phyloP scores from a whole-genome alignment of 495 filamentous ascomycete genomes.

The Podospora australis region DNA sequence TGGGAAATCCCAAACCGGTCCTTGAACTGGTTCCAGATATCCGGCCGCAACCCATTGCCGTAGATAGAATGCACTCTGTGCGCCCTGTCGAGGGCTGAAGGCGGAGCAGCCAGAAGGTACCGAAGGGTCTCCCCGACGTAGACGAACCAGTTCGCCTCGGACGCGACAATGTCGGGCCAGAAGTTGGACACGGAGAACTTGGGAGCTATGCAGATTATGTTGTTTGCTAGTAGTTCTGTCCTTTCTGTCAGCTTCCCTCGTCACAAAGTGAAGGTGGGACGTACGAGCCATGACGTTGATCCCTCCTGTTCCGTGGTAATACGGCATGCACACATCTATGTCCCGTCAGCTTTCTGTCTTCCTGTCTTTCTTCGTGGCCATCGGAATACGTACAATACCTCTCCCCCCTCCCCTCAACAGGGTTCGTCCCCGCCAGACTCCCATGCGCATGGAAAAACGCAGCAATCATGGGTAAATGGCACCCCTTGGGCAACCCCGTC shows the following conservation, averaged over 20 bases:
- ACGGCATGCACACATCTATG: constrained; percentile 71
- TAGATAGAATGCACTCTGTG: constrained; percentile 64
- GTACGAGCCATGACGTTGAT: constrained; percentile 43
- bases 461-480: constrained; percentile 41
- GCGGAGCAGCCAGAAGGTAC: constrained; percentile 66
- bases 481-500: constrained; percentile 48
- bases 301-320: constrained; percentile 72
- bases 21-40: constrained; percentile 66
- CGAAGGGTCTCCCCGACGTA: constrained; percentile 81
- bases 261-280: background rate
- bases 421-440: constrained; percentile 13
- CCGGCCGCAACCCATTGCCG: constrained; percentile 72
- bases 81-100: constrained; percentile 54
- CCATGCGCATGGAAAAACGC: constrained; percentile 25
- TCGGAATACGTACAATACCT: constrained; percentile 17
- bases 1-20: constrained; percentile 56
- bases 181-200: constrained; percentile 66
- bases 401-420: constrained; percentile 6
- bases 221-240: constrained; percentile 45
- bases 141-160: constrained; percentile 60
- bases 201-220: constrained; percentile 60
- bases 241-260: background rate
- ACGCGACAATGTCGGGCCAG: constrained; percentile 69
- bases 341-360: no score
- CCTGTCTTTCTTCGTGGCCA: background rate